Base-by-base conservation (phyloP, 2,329 filamentous ascomycete genomes). In the Venturia nashicola region DNA sequence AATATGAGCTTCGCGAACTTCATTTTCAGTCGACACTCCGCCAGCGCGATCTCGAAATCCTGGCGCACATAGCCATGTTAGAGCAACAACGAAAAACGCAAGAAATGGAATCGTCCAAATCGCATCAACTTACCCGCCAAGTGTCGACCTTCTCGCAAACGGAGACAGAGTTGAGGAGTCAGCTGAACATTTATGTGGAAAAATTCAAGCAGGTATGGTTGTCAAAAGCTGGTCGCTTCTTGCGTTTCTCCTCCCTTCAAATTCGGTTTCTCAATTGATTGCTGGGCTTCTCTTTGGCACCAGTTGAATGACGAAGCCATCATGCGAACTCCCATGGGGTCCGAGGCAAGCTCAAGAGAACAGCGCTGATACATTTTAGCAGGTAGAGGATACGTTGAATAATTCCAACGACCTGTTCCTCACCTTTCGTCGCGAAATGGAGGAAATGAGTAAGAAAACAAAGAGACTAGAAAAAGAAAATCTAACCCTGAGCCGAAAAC, bases 401-500 rank as follows among this genome's bases (percentile, higher is more conserved):
- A 97, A 97, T 74, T 96, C 91, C 76, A 97, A 97, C 78, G 94
- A 97, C 74, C 80, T 97, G 63, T 97, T 97, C 76, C 80, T 97
- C 69, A 97, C 94, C 0, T 97, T 97, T 77, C 86, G 93, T 63
- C 97, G 96, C 78, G 94, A 97, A 77, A 97, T 97, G 92, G 94
- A 97, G 77, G 94, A 97, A 72, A 97, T 97, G 92, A 96, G 92
- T 0, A 97, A 97, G 79, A 97, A 97, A 79, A 96, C 93, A 6
- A 97, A 97, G 76, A 87, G 91, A 34, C 80, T 99, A 62, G 94
- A 99, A 75, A 96, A 96, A 77, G 94, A 99, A 72, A 97, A 99
- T 71, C 88, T 94, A 70, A 88, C 85, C 20, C 83, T 96, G 61
- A 96, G 91, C 68, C 86, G 93, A 64, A 96, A 97, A 76, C 93